These are phyloP conservation scores for Capronia epimyces DNA, from an alignment of 2,329 filamentous ascomycete species.

Conservation along the genomic window DNA sequence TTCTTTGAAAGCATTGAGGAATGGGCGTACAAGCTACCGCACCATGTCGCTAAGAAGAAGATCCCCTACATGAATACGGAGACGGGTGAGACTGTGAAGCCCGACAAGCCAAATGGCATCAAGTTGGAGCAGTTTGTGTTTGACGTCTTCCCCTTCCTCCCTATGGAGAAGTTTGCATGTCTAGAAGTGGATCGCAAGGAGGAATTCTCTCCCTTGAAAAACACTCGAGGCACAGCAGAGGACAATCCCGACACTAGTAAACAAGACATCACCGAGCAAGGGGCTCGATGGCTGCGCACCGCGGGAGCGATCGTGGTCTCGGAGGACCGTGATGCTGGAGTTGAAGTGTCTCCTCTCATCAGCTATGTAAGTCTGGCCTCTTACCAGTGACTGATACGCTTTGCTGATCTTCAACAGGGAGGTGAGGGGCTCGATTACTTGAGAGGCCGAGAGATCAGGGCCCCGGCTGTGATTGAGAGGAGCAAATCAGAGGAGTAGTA, in stretches of 20 bases:
- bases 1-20: constrained; percentile 87
- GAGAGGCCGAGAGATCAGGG: constrained; percentile 55
- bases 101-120: constrained; percentile 92
- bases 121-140: constrained; percentile 99
- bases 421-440: constrained; percentile 61
- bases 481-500: constrained; percentile 34
- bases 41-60: constrained; percentile 98
- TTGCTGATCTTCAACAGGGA: constrained; percentile 38
- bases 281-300: constrained; percentile 74
- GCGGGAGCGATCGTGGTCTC: constrained; percentile 71
- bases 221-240: constrained; percentile 74
- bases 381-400: neutral
- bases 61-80: constrained; percentile 77
- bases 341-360: constrained; percentile 87
- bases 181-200: constrained; percentile 96
- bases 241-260: constrained; percentile 93
- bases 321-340: constrained; percentile 58
- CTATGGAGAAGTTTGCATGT: constrained; percentile 83
- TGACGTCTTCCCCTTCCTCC: constrained; percentile 88
- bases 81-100: constrained; percentile 76
- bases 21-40: constrained; percentile 80
- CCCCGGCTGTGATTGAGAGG: constrained; percentile 60
- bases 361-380: constrained; percentile 72
- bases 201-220: constrained; percentile 97
- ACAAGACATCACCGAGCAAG: constrained; percentile 82